Evolutionary conservation across 225 moss, liverwort and hornwort species (phyloP).

Genomic region (Bryoerythrophyllum caledonicum): DNA sequence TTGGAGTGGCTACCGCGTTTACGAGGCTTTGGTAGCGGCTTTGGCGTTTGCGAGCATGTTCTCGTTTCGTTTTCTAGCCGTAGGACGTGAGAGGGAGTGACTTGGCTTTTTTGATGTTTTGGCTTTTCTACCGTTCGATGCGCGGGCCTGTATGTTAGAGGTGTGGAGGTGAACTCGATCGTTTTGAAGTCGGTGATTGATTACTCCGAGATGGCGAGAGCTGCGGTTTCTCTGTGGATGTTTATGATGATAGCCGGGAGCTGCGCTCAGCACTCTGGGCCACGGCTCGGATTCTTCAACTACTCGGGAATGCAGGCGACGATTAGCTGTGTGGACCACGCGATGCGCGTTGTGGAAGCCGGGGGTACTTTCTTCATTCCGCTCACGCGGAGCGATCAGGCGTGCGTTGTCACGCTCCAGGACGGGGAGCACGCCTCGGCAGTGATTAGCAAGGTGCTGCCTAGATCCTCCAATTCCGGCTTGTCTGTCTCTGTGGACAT

Average conservation of each 20-base stretch:
- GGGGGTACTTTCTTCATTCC: conserved; percentile 38
- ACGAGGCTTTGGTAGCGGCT: background rate
- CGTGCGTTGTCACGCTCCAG: conserved; percentile 40
- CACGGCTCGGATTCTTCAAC: conserved; percentile 41
- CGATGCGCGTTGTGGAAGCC: conserved; percentile 23
- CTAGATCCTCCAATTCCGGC: conserved; percentile 35
- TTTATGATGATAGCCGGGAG: conserved; percentile 8
- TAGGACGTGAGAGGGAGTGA: background rate
- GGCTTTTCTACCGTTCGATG: background rate
- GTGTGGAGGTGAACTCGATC: background rate
- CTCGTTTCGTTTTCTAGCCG: background rate
- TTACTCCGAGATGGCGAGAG: conserved; percentile 18
- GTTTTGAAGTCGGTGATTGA: background rate
- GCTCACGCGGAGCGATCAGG: conserved; percentile 38
- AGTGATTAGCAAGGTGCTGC: conserved; percentile 34
- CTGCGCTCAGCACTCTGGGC: conserved; percentile 19
- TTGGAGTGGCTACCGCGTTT: background rate
- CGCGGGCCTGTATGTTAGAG: background rate
- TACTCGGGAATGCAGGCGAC: conserved; percentile 47
- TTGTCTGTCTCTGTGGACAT: conserved; percentile 49
- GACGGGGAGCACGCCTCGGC: conserved; percentile 41
- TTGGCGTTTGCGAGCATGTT: background rate
- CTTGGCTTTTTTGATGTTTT: background rate
- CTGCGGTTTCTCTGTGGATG: conserved; percentile 4
- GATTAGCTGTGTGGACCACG: conserved; percentile 39